phyloP scores from a whole-genome alignment of 2,329 filamentous ascomycete species.

The Cladophialophora chaetospira region DNA sequence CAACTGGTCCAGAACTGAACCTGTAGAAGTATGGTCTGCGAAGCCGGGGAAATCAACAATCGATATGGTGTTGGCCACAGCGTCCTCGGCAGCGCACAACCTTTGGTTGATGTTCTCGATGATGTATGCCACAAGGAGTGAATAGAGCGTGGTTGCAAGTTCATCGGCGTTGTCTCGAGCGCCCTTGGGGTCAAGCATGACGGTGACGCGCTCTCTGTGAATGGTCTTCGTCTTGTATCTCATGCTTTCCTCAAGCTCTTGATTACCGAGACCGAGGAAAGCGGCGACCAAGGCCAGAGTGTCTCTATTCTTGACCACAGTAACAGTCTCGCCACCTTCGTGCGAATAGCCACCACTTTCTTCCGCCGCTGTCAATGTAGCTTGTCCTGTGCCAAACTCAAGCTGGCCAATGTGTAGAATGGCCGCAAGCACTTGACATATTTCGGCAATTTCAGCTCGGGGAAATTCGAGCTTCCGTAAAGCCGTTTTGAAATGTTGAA shows the following conservation, averaged over 20 bases:
- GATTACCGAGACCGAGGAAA: conserved; percentile 83
- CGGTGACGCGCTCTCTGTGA: conserved; percentile 93
- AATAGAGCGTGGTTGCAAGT: conserved; percentile 88
- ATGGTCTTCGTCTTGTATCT: conserved; percentile 98
- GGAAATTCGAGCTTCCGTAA: conserved; percentile 93
- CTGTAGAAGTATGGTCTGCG: conserved; percentile 77
- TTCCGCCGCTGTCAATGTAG: conserved; percentile 76
- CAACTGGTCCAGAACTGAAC: conserved; percentile 85
- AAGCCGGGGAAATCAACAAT: conserved; percentile 97
- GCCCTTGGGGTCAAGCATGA: conserved; percentile 92
- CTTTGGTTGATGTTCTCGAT: conserved; percentile 91
- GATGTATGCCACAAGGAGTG: conserved; percentile 88
- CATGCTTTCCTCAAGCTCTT: conserved; percentile 82
- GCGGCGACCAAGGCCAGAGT: conserved; percentile 81
- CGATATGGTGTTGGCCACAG: conserved; percentile 89
- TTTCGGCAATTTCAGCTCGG: conserved; percentile 88
- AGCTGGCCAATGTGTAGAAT: conserved; percentile 98
- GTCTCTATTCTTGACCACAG: conserved; percentile 91
- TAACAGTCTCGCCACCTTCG: conserved; percentile 83
- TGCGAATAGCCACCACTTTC: conserved; percentile 97
- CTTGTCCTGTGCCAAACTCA: conserved; percentile 81
- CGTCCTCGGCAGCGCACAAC: conserved; percentile 82
- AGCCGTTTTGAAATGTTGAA: conserved; percentile 96
- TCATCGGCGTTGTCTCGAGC: conserved; percentile 92
- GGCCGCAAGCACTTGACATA: conserved; percentile 89